phyloP scores from a whole-genome alignment of 1,139 yeast species.

The Sugiyamaella paludigena region DNA sequence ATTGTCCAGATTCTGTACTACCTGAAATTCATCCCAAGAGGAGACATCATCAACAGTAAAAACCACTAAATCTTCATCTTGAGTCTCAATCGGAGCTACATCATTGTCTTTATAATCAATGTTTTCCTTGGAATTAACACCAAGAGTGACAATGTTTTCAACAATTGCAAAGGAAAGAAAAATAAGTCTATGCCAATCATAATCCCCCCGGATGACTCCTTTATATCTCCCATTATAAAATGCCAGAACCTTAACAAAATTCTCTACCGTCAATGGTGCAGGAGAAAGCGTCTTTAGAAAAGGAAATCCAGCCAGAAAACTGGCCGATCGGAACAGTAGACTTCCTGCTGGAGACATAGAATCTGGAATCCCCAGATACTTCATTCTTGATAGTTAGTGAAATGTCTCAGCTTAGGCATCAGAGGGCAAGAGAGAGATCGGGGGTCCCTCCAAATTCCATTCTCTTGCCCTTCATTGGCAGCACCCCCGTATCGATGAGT shows the following conservation, averaged over 20 bases:
- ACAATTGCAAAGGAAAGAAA: conserved; percentile 41
- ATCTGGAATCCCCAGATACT: conserved; percentile 32
- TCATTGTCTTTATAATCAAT: conserved; percentile 7
- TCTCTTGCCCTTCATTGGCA: too few species aligned
- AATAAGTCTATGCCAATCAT: conserved; percentile 40
- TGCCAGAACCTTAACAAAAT: conserved; percentile 45
- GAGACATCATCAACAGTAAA: conserved; percentile 25
- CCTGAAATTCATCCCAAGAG: conserved; percentile 34
- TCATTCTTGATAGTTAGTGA: conserved; percentile 25
- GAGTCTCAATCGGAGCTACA: conserved; percentile 5
- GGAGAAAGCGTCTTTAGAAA: conserved; percentile 37
- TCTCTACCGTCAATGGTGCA: conserved; percentile 42
- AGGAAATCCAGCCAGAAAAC: conserved; percentile 46
- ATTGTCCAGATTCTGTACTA: conserved; percentile 32
- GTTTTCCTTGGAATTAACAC: background rate
- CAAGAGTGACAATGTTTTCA: conserved; percentile 15
- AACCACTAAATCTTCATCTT: conserved; percentile 24
- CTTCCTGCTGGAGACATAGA: conserved; percentile 34
- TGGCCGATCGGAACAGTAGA: conserved; percentile 38
- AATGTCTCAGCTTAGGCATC: background rate
- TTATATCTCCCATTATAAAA: conserved; percentile 39
- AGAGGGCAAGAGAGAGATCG: too few species aligned
- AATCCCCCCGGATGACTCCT: conserved; percentile 37
- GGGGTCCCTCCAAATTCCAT: too few species aligned
- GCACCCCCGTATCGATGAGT: too few species aligned